phyloP scores from a whole-genome alignment of 2,329 filamentous ascomycete species.

The Cladosporium austrohemisphaericum region DNA sequence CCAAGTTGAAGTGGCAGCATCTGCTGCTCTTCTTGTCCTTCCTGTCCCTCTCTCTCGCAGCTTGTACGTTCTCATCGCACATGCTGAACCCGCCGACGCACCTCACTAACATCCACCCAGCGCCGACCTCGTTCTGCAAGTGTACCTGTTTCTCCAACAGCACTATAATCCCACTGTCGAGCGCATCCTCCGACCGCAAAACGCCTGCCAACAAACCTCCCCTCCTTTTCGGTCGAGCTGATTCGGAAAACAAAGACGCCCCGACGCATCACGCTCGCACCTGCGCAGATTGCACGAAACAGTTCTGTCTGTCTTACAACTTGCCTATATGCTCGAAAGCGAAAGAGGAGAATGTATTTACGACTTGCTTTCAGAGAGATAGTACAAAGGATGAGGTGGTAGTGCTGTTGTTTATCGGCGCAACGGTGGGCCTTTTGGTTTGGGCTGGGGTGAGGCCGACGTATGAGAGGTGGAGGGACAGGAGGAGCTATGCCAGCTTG shows the following conservation, averaged over 20 bases:
- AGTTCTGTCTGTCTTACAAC: slow-evolving; percentile 62
- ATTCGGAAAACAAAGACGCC: slow-evolving; percentile 24
- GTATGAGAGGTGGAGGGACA: slow-evolving; percentile 48
- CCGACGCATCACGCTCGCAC: slow-evolving; percentile 37
- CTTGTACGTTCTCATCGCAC: slow-evolving; percentile 37
- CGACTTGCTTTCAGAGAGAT: slow-evolving; percentile 65
- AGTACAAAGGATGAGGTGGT: slow-evolving; percentile 65
- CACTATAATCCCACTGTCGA: slow-evolving; percentile 62
- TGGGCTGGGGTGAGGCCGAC: slow-evolving; percentile 61
- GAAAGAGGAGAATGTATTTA: slow-evolving; percentile 63
- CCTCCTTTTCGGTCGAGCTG: slow-evolving; percentile 20
- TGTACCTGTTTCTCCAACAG: slow-evolving; percentile 66
- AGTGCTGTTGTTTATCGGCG: slow-evolving; percentile 63
- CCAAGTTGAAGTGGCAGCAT: slow-evolving; percentile 22
- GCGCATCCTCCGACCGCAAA: slow-evolving; percentile 26
- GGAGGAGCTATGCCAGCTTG: slow-evolving; percentile 3
- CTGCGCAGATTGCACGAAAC: slow-evolving; percentile 65
- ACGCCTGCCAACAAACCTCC: slow-evolving; percentile 17
- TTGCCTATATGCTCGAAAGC: slow-evolving; percentile 60
- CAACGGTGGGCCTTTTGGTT: slow-evolving; percentile 56
- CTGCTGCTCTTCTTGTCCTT: slow-evolving; percentile 30
- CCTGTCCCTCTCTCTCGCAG: slow-evolving; percentile 40
- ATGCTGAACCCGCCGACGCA: no score
- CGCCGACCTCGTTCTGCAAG: slow-evolving; percentile 65
- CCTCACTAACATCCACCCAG: slow-evolving; percentile 27